Conservation (phyloP, 2,329 filamentous ascomycete genomes). For the Botrytis sinoallii region DNA sequence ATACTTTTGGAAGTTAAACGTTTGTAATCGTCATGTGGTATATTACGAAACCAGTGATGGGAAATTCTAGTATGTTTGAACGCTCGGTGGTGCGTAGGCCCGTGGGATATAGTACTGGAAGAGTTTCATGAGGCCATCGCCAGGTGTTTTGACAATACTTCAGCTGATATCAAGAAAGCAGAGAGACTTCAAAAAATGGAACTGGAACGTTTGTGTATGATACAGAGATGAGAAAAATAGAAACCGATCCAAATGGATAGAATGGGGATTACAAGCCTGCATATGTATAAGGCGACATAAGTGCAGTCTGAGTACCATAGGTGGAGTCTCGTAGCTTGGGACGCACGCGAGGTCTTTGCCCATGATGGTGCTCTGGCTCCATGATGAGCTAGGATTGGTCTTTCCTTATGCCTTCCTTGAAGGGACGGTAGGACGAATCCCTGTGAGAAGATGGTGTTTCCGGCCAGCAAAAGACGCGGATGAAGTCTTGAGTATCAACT, state of each 20-base stretch:
- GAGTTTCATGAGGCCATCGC: conserved; percentile 28
- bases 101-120: conserved; percentile 15
- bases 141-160: conserved; percentile 17
- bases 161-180: conserved; percentile 19
- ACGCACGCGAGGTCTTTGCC: neutral
- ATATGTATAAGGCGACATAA: conserved; percentile 19
- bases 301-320: neutral
- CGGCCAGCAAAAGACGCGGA: conserved; percentile 7
- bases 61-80: conserved; percentile 18
- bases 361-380: neutral
- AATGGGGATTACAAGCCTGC: conserved; percentile 4
- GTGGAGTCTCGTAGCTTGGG: conserved; percentile 4
- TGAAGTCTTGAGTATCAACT: conserved; percentile 8
- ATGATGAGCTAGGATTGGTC: conserved; percentile 12
- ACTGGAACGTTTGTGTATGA: neutral
- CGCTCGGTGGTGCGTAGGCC: conserved; percentile 24
- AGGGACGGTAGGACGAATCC: conserved; percentile 1
- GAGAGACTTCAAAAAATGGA: conserved; percentile 8
- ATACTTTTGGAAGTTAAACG: neutral
- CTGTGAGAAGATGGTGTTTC: neutral
- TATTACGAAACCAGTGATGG: conserved; percentile 4
- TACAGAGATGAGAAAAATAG: neutral
- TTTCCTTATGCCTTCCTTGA: conserved; percentile 11
- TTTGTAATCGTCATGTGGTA: conserved; percentile 3
- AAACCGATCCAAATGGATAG: neutral